Evolutionary conservation across 495 filamentous ascomycete species (phyloP), one percentile per base, ranked within the genome.

Genomic region (Neurospora sp.): DNA sequence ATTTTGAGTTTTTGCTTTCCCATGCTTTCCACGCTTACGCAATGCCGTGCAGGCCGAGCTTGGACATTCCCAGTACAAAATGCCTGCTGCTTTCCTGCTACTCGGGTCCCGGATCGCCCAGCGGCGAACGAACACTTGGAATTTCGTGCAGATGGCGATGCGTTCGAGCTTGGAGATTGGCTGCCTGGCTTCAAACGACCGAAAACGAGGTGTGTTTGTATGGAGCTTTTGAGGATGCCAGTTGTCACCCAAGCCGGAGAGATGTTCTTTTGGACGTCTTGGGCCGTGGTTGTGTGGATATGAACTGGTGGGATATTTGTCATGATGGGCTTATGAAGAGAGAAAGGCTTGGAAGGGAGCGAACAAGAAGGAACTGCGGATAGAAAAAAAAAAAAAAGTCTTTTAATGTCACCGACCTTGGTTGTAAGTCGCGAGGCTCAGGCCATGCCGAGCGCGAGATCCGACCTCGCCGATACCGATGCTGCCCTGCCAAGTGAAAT

Each of bases 191-290:
- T 65, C 53, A 8, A 71, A 68, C 20, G 72, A 14, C n/a, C 16
- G 40, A 38, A 53, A 27, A 40, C 8, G 16, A 22, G 20, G n/a
- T 27, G 22, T 70, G 68, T 16, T 27, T 27, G 27, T 59, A 8
- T 22, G 59, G 53, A 65, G 27, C 27, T 45, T 40, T 44, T 31
- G 40, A 9, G 42, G 42, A 45, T 45, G 17, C 42, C 42, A 45
- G 17, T 72, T 69, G 70, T 70, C 73, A 74, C 73, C 70, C 73
- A 37, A 65, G 69, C 35, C 68, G 61, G 70, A 70, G 59, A 42
- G 16, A 42, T 69, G 65, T 65, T 65, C 14, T 35, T 35, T 65
- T 17, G 53, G 53, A 35, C 27, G 53, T 65, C 53, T 65, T 65
- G 53, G 53, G 53, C 53, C 53, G 27, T 35, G 53, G 10, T 14